These are phyloP conservation scores for Pseudozyma hubeiensis DNA, from an alignment of 1,284 basidiomycete species.

Conservation along the genomic window DNA sequence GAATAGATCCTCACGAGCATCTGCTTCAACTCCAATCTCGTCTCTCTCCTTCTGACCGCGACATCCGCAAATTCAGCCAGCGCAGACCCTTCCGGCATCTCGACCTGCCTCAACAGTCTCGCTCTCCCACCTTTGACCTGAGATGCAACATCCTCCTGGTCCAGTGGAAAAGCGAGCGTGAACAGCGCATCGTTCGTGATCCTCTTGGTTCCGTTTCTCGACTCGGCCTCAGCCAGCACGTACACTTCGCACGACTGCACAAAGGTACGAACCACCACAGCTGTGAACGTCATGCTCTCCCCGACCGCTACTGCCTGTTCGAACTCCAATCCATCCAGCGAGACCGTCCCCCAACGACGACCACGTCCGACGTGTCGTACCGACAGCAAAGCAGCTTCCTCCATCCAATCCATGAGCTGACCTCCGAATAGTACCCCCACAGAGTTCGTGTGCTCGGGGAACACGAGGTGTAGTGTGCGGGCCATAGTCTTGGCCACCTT, in stretches of 20 bases:
- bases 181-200: slow-evolving; percentile 60
- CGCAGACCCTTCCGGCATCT: slow-evolving; percentile 43
- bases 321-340: slow-evolving; percentile 59
- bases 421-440: slow-evolving; percentile 57
- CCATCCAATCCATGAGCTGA: slow-evolving; percentile 63
- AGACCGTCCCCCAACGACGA: slow-evolving; percentile 54
- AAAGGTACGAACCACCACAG: slow-evolving; percentile 52
- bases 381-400: slow-evolving; percentile 52
- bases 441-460: slow-evolving; percentile 60
- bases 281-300: slow-evolving; percentile 53
- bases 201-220: slow-evolving; percentile 41
- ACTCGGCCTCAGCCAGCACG: slow-evolving; percentile 55
- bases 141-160: slow-evolving; percentile 17
- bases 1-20: slow-evolving; percentile 51
- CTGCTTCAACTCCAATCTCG: slow-evolving; percentile 42
- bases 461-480: slow-evolving; percentile 54
- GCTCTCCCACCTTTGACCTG: slow-evolving; percentile 8
- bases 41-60: slow-evolving; percentile 34
- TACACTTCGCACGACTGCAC: slow-evolving; percentile 55
- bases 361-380: slow-evolving; percentile 39
- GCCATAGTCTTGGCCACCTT: slow-evolving; percentile 49
- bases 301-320: slow-evolving; percentile 51
- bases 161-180: slow-evolving; percentile 49
- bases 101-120: slow-evolving; percentile 29
- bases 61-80: slow-evolving; percentile 44